Evolutionary conservation across 306 rosid species (phyloP), one percentile per base, ranked within the genome.

Genomic region (Rosa multiflora): DNA sequence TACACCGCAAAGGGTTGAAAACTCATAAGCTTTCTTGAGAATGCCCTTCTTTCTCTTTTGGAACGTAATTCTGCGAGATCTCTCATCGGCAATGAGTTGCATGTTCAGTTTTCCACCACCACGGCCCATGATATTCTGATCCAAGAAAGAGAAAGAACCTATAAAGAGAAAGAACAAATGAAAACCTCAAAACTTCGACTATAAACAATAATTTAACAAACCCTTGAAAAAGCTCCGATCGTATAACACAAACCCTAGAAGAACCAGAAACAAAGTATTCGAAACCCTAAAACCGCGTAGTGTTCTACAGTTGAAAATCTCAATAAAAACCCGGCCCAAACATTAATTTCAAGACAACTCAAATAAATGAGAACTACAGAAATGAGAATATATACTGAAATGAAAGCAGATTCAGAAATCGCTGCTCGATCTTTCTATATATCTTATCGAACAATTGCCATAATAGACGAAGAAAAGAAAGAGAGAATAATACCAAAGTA

Each of bases 21-120:
- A 51, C 74, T 78, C 75, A 12, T 12, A 8, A 8, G 75, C 74
- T 74, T 68, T 78, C 69, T 68, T 78, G 67, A 68, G 13, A n/a
- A 78, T 40, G 0, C 81, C 81, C n/a, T 15, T 67, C 66, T 58
- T 67, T 69, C 81, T 78, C 74, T 68, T 78, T 37, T 53, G 56
- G 58, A 78, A 78, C 1, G 81, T 68, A 14, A 17, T 6, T 42
- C 62, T 68, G 8, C 75, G 44, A 37, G 81, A 23, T 40, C 44
- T 55, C 32, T 78, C 75, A 23, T 78, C 44, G 4, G 20, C 40
- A 1, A 78, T 68, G 5, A 78, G 55, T 42, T 78, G 67, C 67
- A 78, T 67, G 26, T 55, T 67, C 75, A 68, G 20, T 43, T 56
- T 78, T 26, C 75, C 81, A 43, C 71, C 71, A 67, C 71, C 71